Percentiles rank a stretch among this genome's conserved stretches.
These are phyloP conservation scores for Colletotrichum sidae DNA, from an alignment of 2,329 filamentous ascomycete genomes.

Conservation along the genomic window DNA sequence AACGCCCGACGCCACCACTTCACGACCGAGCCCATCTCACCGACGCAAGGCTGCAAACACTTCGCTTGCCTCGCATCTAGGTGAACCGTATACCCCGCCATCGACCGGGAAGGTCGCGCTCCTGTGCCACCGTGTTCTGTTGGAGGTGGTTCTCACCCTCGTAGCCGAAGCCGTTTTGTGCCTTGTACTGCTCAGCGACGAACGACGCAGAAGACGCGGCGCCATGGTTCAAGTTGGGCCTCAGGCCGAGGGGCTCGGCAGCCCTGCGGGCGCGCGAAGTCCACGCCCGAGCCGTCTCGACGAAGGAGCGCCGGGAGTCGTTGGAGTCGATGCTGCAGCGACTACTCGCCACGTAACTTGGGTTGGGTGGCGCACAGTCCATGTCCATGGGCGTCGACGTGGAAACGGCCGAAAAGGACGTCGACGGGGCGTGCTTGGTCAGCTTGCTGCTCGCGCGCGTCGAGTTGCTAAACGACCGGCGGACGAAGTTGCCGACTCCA, in stretches of 20 bases:
- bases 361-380: slow-evolving; percentile 23
- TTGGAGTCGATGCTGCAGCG: slow-evolving; percentile 38
- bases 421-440: slow-evolving; percentile 41
- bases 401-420: slow-evolving; percentile 16
- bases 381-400: slow-evolving; percentile 19
- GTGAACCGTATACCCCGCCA: slow-evolving; percentile 33
- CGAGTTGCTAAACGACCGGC: slow-evolving; percentile 34
- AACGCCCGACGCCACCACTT: slow-evolving; percentile 17
- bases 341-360: slow-evolving; percentile 23
- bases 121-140: slow-evolving; percentile 14
- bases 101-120: slow-evolving; percentile 28
- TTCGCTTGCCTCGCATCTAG: slow-evolving; percentile 22
- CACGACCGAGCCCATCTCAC: slow-evolving; percentile 2
- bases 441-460: slow-evolving; percentile 41
- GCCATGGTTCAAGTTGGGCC: slow-evolving; percentile 59
- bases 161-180: slow-evolving; percentile 25
- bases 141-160: slow-evolving; percentile 24
- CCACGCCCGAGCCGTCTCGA: slow-evolving; percentile 25
- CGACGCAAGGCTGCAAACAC: slow-evolving; percentile 18
- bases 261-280: slow-evolving; percentile 32
- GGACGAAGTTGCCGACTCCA: slow-evolving; percentile 19
- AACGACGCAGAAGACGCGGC: slow-evolving; percentile 52
- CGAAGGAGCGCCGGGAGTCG: slow-evolving; percentile 31
- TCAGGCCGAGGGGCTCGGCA: slow-evolving; percentile 48
- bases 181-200: slow-evolving; percentile 56